These are phyloP conservation scores for Agaricus bisporus DNA, from an alignment of 768 basidiomycete species.

Conservation along the genomic window DNA sequence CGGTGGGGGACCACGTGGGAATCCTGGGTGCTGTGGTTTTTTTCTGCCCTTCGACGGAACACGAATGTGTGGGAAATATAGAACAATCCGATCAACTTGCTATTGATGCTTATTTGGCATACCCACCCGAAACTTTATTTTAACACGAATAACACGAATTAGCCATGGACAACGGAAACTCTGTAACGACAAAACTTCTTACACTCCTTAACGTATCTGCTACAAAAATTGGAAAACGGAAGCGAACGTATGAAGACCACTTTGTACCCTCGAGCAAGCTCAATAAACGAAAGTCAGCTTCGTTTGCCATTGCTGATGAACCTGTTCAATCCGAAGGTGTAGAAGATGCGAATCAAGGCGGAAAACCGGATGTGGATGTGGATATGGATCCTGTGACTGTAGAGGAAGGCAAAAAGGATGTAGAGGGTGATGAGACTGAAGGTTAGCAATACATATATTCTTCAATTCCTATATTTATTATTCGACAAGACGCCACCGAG, in stretches of 20 bases:
- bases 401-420: slow-evolving; percentile 14
- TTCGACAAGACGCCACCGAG: slow-evolving; percentile 22
- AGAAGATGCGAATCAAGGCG: slow-evolving; percentile 12
- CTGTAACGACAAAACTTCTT: slow-evolving; percentile 71
- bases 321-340: slow-evolving; percentile 5
- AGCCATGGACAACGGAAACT: slow-evolving; percentile 37
- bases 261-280: slow-evolving; percentile 50
- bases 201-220: slow-evolving; percentile 90
- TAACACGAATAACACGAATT: background rate
- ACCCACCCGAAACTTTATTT: too few species aligned
- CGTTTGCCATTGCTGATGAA: slow-evolving; percentile 25
- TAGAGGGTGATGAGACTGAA: slow-evolving; percentile 21
- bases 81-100: too few species aligned
- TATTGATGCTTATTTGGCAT: too few species aligned
- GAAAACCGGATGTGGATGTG: slow-evolving; percentile 14
- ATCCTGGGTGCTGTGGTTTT: slow-evolving; percentile 42
- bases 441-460: slow-evolving; percentile 17
- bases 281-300: slow-evolving; percentile 55
- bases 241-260: slow-evolving; percentile 33
- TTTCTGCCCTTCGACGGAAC: too few species aligned
- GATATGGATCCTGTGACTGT: slow-evolving; percentile 17
- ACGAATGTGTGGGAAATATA: too few species aligned
- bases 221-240: slow-evolving; percentile 59
- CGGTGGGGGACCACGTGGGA: slow-evolving; percentile 61
- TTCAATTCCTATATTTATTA: background rate